Conservation (phyloP, 2,329 filamentous ascomycete species). For the Aspergillus pseudonomiae region DNA sequence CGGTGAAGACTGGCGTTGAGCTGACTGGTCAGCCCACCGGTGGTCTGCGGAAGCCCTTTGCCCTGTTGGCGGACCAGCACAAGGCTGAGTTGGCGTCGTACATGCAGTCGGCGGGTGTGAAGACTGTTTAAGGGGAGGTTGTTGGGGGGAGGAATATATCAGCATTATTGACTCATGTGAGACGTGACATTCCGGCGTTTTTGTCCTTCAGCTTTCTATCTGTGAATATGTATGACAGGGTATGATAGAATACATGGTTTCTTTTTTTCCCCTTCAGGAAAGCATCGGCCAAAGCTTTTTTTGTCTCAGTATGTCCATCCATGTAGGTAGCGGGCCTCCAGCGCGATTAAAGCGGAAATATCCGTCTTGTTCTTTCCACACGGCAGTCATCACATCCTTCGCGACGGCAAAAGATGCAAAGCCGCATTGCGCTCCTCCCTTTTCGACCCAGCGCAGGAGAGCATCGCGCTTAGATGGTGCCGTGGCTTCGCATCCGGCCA, state of each 20-base stretch:
- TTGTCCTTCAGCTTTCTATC: neutral
- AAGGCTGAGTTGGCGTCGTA: constrained; percentile 40
- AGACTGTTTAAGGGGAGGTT: constrained; percentile 26
- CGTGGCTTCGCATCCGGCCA: constrained; percentile 45
- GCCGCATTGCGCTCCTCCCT: constrained; percentile 26
- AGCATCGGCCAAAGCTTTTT: constrained; percentile 33
- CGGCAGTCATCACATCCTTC: constrained; percentile 31
- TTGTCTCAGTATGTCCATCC: constrained; percentile 31
- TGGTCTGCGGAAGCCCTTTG: constrained; percentile 54
- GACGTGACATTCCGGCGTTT: neutral
- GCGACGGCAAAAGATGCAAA: constrained; percentile 29
- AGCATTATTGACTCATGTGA: neutral
- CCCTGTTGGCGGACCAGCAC: constrained; percentile 38
- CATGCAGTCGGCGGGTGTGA: constrained; percentile 45
- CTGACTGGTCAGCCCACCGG: constrained; percentile 51
- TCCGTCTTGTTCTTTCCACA: constrained; percentile 34
- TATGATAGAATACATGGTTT: neutral
- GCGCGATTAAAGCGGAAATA: constrained; percentile 21
- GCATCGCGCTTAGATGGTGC: constrained; percentile 23
- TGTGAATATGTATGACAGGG: neutral
- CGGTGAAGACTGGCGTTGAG: constrained; percentile 56
- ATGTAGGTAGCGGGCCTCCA: constrained; percentile 29
- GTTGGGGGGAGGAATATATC: neutral
- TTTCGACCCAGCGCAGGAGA: constrained; percentile 29
- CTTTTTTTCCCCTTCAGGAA: constrained; percentile 18